Evolutionary conservation across 2,329 filamentous ascomycete species (phyloP), one percentile per base, ranked within the genome.

Genomic region (Leptographium flavum): DNA sequence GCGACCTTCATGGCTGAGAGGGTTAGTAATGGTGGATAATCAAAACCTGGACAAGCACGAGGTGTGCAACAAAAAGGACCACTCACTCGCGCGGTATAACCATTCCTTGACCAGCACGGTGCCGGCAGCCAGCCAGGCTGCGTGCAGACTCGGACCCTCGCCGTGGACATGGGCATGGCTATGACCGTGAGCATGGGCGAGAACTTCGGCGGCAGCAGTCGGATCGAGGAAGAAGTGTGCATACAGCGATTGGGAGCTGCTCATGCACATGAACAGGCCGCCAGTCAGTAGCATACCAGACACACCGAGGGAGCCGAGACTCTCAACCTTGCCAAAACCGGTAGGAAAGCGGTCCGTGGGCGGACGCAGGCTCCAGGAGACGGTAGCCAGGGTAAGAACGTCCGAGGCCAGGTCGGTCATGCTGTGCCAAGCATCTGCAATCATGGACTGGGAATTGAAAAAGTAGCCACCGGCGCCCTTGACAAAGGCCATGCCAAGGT

Each of bases 321-420:
- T 94, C 69, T 98, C 92, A n/a, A 98, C 76, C 68, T 98, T 98
- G 59, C 92, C 92, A 59, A 94, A 98, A 2, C 92, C 92, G 56
- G 80, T 78, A 2, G 92, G 92, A 59, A 94, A 98, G 35, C 75
- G 75, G 45, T 83, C 74, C 11, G 84, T 86, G 0, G 92, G 87
- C 6, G 86, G 81, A 56, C 83, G 87, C 49, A 96, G 66, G 48
- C 88, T 94, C 79, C 85, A 94, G 19, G 88, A 90, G 39, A 98
- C 88, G 10, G 92, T 98, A 15, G 86, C 85, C 19, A 98, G 74
- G 1, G 92, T 98, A 61, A 95, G 79, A 55, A 98, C 74, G 62
- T 98, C 92, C 44, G 88, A 95, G 49, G 94, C 87, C 46, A 98
- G 76, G 63, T 98, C 92, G 41, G 90, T 94, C 53, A 96, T 73